Evolutionary conservation across 2,329 filamentous ascomycete species (phyloP).

Genomic region (Colletotrichum musicola): DNA sequence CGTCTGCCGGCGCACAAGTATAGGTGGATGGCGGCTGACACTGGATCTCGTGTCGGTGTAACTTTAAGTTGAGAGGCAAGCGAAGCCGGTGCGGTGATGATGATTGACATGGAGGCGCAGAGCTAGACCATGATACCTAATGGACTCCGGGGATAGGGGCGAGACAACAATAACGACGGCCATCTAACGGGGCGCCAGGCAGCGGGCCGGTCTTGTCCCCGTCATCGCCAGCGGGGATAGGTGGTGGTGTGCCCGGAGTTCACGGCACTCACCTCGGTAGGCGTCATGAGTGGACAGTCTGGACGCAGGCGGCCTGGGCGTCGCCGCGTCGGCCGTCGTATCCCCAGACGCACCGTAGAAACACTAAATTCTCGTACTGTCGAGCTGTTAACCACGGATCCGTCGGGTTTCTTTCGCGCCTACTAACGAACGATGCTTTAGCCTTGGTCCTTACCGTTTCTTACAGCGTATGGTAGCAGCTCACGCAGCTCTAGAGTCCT

Average conservation of each 20-base stretch:
- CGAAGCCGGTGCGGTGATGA: background rate
- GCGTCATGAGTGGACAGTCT: constrained; percentile 27
- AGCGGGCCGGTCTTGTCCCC: constrained; percentile 27
- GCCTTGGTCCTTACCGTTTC: background rate
- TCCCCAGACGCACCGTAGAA: constrained; percentile 32
- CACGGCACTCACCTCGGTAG: constrained; percentile 35
- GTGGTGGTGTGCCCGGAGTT: constrained; percentile 28
- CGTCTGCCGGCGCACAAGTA: background rate
- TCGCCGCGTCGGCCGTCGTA: constrained; percentile 16
- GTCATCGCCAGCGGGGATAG: constrained; percentile 29
- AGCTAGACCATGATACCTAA: background rate
- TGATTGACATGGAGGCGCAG: constrained; percentile 8
- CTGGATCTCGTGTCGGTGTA: background rate
- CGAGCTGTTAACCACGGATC: constrained; percentile 29
- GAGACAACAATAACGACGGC: constrained; percentile 1
- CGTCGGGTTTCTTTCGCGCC: constrained; percentile 9
- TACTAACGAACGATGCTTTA: background rate
- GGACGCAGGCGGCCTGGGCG: constrained; percentile 9
- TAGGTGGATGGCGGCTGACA: background rate
- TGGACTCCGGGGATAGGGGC: background rate
- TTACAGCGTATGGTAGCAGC: background rate
- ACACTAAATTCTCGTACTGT: constrained; percentile 29
- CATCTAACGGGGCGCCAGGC: constrained; percentile 12
- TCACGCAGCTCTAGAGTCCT: background rate
- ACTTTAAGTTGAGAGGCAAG: background rate